Evolutionary conservation across 2,329 filamentous ascomycete genomes (phyloP).

Genomic region (Taxawa tesnikishii): DNA sequence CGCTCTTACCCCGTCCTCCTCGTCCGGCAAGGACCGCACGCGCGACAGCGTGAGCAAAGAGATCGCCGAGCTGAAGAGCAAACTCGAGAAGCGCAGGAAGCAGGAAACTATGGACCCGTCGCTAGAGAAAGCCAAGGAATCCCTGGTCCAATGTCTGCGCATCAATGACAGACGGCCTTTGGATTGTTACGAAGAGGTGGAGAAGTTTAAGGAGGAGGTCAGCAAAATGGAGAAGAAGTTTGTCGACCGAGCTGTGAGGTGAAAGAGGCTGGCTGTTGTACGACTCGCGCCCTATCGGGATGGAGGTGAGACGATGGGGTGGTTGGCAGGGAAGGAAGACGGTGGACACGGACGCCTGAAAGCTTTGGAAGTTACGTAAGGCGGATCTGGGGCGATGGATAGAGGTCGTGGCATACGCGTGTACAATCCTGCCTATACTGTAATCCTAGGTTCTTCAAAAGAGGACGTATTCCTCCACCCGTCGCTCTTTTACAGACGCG

Average conservation of each 20-base stretch:
- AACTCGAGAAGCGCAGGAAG: slow-evolving; percentile 42
- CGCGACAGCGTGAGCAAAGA: slow-evolving; percentile 43
- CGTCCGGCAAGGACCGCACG: slow-evolving; percentile 29
- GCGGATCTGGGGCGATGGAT: too few species aligned
- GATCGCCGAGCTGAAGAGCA: slow-evolving; percentile 41
- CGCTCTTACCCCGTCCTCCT: slow-evolving; percentile 14
- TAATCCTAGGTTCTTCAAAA: too few species aligned
- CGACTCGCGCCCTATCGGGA: too few species aligned
- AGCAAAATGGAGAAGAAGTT: slow-evolving; percentile 74
- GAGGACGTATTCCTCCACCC: too few species aligned
- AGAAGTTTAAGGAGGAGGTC: slow-evolving; percentile 82
- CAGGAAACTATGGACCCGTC: slow-evolving; percentile 53
- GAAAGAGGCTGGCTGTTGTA: too few species aligned
- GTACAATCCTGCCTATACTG: too few species aligned
- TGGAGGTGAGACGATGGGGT: too few species aligned
- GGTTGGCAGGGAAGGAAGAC: too few species aligned
- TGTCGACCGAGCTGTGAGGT: slow-evolving; percentile 65
- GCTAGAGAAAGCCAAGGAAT: slow-evolving; percentile 62
- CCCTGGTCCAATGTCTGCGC: slow-evolving; percentile 69
- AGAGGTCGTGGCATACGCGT: too few species aligned
- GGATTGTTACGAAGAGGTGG: slow-evolving; percentile 90
- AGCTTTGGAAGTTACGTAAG: too few species aligned
- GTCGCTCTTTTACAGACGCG: too few species aligned
- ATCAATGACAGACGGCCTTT: slow-evolving; percentile 77
- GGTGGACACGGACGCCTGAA: too few species aligned